A percentile compares a stretch with the other conserved stretches of the same genome.
These are phyloP conservation scores for Starmerella cellae DNA, from an alignment of 805 yeast species.

Conservation along the genomic window DNA sequence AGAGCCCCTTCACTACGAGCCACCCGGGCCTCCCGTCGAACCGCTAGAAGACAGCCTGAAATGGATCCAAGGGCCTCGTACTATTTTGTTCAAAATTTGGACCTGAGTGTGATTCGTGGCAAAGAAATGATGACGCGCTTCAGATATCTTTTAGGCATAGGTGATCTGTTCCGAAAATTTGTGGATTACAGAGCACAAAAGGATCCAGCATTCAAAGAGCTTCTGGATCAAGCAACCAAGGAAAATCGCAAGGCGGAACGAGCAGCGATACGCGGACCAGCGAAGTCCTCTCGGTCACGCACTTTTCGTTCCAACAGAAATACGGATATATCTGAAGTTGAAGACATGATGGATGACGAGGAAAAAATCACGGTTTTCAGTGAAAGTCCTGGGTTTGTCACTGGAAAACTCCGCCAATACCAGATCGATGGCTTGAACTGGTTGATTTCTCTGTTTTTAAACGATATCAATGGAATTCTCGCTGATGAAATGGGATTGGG, in stretches of 20 bases:
- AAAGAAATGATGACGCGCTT: conserved; percentile 61
- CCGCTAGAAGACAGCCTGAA: not conserved
- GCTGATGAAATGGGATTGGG: conserved; percentile 99
- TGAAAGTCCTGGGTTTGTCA: conserved; percentile 64
- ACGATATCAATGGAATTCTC: conserved; percentile 75
- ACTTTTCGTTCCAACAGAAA: not conserved
- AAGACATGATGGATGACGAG: conserved; percentile 24
- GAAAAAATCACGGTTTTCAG: conserved; percentile 52
- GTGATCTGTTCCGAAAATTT: conserved; percentile 76
- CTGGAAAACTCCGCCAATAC: conserved; percentile 71
- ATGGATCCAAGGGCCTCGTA: conserved; percentile 6
- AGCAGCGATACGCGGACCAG: conserved; percentile 32
- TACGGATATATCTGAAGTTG: conserved; percentile 30
- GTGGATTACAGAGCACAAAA: conserved; percentile 66
- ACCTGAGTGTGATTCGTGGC: conserved; percentile 9
- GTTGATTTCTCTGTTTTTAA: conserved; percentile 76
- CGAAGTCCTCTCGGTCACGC: conserved; percentile 4
- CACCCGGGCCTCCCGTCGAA: no score
- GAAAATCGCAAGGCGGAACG: conserved; percentile 10
- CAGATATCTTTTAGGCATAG: conserved; percentile 62
- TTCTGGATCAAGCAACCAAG: conserved; percentile 26
- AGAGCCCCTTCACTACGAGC: no score
- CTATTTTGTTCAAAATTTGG: conserved; percentile 12
- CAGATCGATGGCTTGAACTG: conserved; percentile 93
- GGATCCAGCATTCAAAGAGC: conserved; percentile 43